Evolutionary conservation across 129 eudicot species (phyloP).

Genomic region (Escallonia herrerae): DNA sequence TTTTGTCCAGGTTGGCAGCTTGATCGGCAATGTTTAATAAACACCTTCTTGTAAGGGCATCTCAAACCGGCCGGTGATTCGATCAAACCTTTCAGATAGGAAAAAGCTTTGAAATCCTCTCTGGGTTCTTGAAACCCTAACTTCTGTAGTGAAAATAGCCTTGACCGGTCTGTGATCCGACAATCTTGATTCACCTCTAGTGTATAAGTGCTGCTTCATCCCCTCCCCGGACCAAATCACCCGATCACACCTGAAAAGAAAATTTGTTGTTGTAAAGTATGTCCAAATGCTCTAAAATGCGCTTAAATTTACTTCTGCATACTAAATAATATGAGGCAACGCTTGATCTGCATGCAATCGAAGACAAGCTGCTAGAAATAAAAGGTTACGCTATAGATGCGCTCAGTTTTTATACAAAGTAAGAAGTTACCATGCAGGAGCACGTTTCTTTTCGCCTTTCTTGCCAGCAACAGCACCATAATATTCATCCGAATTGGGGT

Average conservation of each 20-base stretch:
- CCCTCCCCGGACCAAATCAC: conserved; percentile 65
- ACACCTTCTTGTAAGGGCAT: conserved; percentile 18
- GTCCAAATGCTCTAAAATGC: no score
- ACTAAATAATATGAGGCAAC: no score
- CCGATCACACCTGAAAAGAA: conserved; percentile 53
- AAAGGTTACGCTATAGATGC: no score
- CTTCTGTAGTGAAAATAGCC: conserved; percentile 45
- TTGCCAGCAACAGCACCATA: conserved; percentile 26
- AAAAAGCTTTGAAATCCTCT: conserved; percentile 24
- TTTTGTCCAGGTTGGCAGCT: conserved; percentile 17
- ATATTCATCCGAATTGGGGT: conserved; percentile 48
- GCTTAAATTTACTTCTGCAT: no score
- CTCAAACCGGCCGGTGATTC: conserved; percentile 8
- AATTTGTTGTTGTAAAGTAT: background rate
- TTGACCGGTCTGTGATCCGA: conserved; percentile 73
- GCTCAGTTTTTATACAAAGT: background rate
- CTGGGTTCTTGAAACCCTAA: conserved; percentile 19
- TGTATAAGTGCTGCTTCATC: conserved; percentile 41
- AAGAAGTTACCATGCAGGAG: conserved; percentile 66
- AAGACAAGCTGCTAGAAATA: no score
- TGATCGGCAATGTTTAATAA: conserved; percentile 13
- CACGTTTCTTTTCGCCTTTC: conserved; percentile 42
- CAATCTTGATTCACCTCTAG: conserved; percentile 43
- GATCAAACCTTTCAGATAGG: conserved; percentile 27
- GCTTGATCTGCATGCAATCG: no score